These are phyloP conservation scores for Penicillium psychrofluorescens DNA, from an alignment of 495 filamentous ascomycete species.

Conservation along the genomic window DNA sequence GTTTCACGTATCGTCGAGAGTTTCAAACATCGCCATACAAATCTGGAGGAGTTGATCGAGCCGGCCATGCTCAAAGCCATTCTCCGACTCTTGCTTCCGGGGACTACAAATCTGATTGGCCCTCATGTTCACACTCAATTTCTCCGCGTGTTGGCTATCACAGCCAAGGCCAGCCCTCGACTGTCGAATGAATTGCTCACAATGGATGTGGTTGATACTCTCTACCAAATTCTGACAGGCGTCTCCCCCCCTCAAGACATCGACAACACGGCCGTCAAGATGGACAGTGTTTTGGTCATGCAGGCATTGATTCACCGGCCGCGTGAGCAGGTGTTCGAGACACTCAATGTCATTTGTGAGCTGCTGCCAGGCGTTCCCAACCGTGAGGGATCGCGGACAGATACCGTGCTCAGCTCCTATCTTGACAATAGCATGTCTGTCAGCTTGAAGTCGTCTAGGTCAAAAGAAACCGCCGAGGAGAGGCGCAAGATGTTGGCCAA, in stretches of 20 bases:
- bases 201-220: conserved; percentile 94
- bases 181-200: conserved; percentile 88
- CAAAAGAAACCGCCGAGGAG: conserved; percentile 66
- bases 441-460: conserved; percentile 28
- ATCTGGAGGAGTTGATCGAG: conserved; percentile 86
- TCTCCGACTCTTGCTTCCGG: conserved; percentile 83
- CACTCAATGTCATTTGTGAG: conserved; percentile 96
- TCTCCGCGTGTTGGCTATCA: conserved; percentile 80
- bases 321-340: conserved; percentile 95
- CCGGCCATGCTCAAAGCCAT: conserved; percentile 79
- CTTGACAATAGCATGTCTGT: conserved; percentile 28
- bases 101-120: conserved; percentile 92
- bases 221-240: conserved; percentile 96
- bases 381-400: conserved; percentile 34
- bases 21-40: conserved; percentile 78
- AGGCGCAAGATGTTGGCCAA: conserved; percentile 66
- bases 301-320: conserved; percentile 94
- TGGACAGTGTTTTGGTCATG: conserved; percentile 98
- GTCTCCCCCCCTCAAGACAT: conserved; percentile 80
- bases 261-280: conserved; percentile 77
- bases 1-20: conserved; percentile 96
- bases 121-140: conserved; percentile 96
- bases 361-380: conserved; percentile 58
- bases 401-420: conserved; percentile 45
- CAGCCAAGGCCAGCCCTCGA: conserved; percentile 76